phyloP scores from a whole-genome alignment of 2,329 filamentous ascomycete species.

The Botryotinia narcissicola region DNA sequence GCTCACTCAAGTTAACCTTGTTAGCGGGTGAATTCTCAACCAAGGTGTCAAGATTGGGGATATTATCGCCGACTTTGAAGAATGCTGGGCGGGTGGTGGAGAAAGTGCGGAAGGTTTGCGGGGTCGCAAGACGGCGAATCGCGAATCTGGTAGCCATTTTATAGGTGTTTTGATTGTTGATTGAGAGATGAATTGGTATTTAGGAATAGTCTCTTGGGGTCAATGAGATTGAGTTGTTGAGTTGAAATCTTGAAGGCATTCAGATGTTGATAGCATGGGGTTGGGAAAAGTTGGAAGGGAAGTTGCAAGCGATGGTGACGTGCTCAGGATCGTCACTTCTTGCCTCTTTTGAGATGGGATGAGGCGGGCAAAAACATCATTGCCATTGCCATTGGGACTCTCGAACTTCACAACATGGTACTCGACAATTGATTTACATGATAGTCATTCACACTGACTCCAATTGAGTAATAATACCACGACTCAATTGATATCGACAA shows the following conservation, averaged over 20 bases:
- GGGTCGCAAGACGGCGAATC: slow-evolving; percentile 29
- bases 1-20: slow-evolving; percentile 83
- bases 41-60: slow-evolving; percentile 75
- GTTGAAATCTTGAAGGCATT: not conserved
- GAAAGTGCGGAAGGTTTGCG: slow-evolving; percentile 46
- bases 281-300: slow-evolving; percentile 3
- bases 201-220: too few species aligned
- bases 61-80: slow-evolving; percentile 74
- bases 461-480: not conserved
- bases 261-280: not conserved
- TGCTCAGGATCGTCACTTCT: slow-evolving; percentile 11
- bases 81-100: slow-evolving; percentile 60
- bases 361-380: not conserved
- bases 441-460: not conserved
- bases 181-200: slow-evolving; percentile 6
- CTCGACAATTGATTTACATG: not conserved
- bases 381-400: not conserved
- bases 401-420: not conserved
- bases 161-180: not conserved
- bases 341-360: not conserved
- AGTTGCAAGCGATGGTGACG: slow-evolving; percentile 4
- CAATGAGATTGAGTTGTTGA: not conserved
- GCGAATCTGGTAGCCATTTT: slow-evolving; percentile 32
- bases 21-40: slow-evolving; percentile 85
- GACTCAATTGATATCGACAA: not conserved